These are phyloP conservation scores for Nepenthes gracilis DNA, from an alignment of 148 eudicot genomes.

Conservation along the genomic window DNA sequence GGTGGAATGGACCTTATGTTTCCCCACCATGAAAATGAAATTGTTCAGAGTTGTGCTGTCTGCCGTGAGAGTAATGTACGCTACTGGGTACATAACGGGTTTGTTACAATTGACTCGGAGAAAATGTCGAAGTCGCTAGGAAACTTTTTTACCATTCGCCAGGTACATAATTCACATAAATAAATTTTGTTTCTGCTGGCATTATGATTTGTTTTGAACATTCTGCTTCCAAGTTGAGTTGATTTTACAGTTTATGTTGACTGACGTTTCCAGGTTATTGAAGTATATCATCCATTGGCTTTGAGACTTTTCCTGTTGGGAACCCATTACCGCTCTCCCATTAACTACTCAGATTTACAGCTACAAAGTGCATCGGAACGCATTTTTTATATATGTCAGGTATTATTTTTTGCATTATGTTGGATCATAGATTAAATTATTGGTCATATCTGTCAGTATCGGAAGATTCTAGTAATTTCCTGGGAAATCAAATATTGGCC, in stretches of 20 bases:
- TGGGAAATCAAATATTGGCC: background rate
- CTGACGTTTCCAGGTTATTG: slow-evolving; percentile 49
- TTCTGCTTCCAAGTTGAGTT: background rate
- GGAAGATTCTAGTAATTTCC: background rate
- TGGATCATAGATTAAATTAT: background rate
- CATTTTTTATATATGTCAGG: slow-evolving; percentile 86
- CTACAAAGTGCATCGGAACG: slow-evolving; percentile 90
- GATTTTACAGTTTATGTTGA: background rate
- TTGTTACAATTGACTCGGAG: slow-evolving; percentile 77
- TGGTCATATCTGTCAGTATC: background rate
- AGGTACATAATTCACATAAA: slow-evolving; percentile 32
- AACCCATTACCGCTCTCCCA: slow-evolving; percentile 89
- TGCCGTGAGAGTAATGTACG: slow-evolving; percentile 63
- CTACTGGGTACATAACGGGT: slow-evolving; percentile 96
- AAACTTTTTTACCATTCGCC: slow-evolving; percentile 91
- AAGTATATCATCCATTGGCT: slow-evolving; percentile 87
- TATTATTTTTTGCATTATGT: slow-evolving; percentile 9
- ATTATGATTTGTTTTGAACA: background rate
- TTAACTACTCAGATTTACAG: slow-evolving; percentile 73
- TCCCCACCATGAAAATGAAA: slow-evolving; percentile 99
- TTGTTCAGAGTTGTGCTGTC: slow-evolving; percentile 96
- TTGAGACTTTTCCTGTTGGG: slow-evolving; percentile 81
- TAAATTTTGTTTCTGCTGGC: background rate
- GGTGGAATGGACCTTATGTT: slow-evolving; percentile 98
- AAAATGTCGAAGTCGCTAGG: slow-evolving; percentile 99